Base-by-base conservation (phyloP, 192 early-diverging fungal species). In the Gamsiella multidivaricata region DNA sequence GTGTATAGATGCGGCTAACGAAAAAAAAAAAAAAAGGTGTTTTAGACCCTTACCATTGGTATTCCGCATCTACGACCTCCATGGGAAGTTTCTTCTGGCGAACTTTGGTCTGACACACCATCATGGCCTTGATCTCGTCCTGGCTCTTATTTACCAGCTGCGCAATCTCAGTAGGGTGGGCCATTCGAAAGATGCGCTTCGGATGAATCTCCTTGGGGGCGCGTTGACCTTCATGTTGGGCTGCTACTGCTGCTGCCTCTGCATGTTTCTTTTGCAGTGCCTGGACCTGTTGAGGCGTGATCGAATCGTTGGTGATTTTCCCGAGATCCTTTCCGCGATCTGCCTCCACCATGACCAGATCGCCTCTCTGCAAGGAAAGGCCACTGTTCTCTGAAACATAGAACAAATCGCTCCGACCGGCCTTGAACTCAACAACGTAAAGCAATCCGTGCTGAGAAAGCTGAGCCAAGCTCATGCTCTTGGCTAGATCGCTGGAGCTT, bases 31-130 rank as follows among this genome's bases (percentile, higher is more conserved):
- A n/a, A n/a, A n/a, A n/a, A n/a, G n/a, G n/a, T n/a, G n/a, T 11
- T 20, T 2, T 14, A 56, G 28, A 42, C 28, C 18, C 33, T 1
- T 82, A 94, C 94, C 96, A 99, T 82, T 99, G 97, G 65, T 94
- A 99, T 83, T 99, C 97, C 22, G 97, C 97, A 72, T 97, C 95
- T 1, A 96, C 93, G 26, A 99, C 91, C 61, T 94, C 89, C 97
- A 99, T 99, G 18, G 94, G 92, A 33, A 99, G 84, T 68, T 92
- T 93, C 82, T 92, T 93, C 64, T 95, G 91, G 55, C 91, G 84
- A 51, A 95, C 96, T 80, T 96, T 98, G 37, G 82, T 84, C 66
- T 96, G 96, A 71, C 96, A 98, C 25, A 95, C 86, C 31, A 83
- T 82, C 80, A 94, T 86, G 7, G 97, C 93, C 72, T 92, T 95